Conservation (phyloP, 331 rosid genomes). For the Saraca asoca region DNA sequence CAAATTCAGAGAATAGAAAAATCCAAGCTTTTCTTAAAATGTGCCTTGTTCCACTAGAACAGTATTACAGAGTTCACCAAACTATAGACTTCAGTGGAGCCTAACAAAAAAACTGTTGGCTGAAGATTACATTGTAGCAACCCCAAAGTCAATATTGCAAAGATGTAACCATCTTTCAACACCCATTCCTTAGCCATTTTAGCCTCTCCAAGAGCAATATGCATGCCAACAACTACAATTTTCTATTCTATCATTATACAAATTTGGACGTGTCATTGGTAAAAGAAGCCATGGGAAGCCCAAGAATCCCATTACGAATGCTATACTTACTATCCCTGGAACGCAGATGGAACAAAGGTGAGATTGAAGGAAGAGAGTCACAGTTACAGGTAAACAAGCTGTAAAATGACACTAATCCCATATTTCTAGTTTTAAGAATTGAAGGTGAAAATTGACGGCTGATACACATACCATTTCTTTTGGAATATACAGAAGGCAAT, state of each 20-base stretch:
- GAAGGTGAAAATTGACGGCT: background rate
- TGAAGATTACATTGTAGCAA: too few species aligned
- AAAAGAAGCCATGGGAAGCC: constrained; percentile 82
- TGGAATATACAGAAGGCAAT: constrained; percentile 63
- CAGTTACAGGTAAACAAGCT: constrained; percentile 4
- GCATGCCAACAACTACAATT: constrained; percentile 91
- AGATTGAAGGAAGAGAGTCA: constrained; percentile 29
- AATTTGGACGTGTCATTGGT: constrained; percentile 68
- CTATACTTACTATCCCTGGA: constrained; percentile 60
- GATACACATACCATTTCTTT: constrained; percentile 58
- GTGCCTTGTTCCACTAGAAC: too few species aligned
- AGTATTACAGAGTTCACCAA: too few species aligned
- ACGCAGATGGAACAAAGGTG: constrained; percentile 26
- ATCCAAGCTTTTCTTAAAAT: too few species aligned
- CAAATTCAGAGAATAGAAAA: too few species aligned
- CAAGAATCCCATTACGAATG: constrained; percentile 62
- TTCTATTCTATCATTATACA: constrained; percentile 69
- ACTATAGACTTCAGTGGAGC: too few species aligned
- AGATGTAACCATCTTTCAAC: too few species aligned
- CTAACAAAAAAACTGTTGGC: too few species aligned
- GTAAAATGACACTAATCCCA: constrained; percentile 14
- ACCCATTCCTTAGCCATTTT: too few species aligned
- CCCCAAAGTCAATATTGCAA: too few species aligned
- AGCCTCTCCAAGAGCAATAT: constrained; percentile 63
- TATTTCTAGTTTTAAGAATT: too few species aligned